Percentiles rank a stretch among this genome's conserved stretches.
Conservation (phyloP, 2,329 filamentous ascomycete species). For the Cladosporium colombiae region DNA sequence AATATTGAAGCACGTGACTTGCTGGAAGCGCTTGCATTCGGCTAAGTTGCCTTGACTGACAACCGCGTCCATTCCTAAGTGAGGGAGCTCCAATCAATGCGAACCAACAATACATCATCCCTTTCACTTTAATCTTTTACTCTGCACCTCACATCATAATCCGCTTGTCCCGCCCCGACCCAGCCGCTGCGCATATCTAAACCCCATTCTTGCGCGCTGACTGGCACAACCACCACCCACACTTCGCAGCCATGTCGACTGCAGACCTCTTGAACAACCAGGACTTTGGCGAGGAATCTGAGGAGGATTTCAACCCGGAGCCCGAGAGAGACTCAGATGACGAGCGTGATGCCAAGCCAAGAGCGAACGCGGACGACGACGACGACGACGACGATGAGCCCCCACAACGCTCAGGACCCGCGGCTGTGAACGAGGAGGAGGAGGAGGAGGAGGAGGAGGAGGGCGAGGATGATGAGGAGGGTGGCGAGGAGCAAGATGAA, state of each 20-base stretch:
- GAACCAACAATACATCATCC: slow-evolving; percentile 7
- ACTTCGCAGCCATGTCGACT: slow-evolving; percentile 35
- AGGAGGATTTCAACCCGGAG: slow-evolving; percentile 87
- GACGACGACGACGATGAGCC: slow-evolving; percentile 42
- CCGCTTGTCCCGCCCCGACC: background rate
- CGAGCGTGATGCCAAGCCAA: slow-evolving; percentile 50
- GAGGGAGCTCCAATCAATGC: slow-evolving; percentile 1
- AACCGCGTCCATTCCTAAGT: background rate
- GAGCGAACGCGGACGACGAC: slow-evolving; percentile 38
- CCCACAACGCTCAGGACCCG: slow-evolving; percentile 36
- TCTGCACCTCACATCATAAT: background rate
- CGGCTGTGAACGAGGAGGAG: slow-evolving; percentile 51
- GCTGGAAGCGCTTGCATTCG: background rate
- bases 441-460: slow-evolving; percentile 54
- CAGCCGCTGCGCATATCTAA: background rate
- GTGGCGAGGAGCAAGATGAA: slow-evolving; percentile 56
- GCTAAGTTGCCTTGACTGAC: no score
- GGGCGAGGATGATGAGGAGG: slow-evolving; percentile 57
- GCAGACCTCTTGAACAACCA: slow-evolving; percentile 49
- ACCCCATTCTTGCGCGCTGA: background rate
- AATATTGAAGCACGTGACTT: background rate
- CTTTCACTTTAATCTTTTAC: background rate
- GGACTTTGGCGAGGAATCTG: slow-evolving; percentile 56
- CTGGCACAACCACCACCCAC: slow-evolving; percentile 3
- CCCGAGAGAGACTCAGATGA: slow-evolving; percentile 73